Conservation (phyloP, 768 basidiomycete genomes). For the Panaeolus papilionaceus region DNA sequence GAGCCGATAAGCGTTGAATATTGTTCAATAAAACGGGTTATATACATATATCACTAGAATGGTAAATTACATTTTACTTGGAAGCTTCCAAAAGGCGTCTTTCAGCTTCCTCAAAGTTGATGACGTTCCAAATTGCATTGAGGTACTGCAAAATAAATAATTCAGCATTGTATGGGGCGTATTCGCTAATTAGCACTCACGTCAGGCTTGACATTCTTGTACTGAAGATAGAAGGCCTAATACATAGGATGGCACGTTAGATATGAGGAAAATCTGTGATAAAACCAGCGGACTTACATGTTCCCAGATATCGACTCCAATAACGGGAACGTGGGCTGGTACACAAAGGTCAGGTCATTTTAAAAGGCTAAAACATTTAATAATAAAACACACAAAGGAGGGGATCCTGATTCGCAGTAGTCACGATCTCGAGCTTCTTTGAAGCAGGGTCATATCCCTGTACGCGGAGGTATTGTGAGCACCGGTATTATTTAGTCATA, state of each 20-base stretch:
- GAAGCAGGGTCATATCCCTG: constrained; percentile 73
- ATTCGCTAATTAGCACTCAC: constrained; percentile 53
- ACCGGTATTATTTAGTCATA: constrained; percentile 10
- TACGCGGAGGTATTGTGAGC: neutral
- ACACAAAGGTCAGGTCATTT: constrained; percentile 15
- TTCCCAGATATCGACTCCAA: constrained; percentile 98
- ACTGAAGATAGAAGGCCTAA: constrained; percentile 83
- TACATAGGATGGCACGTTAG: constrained; percentile 16
- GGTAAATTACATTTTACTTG: neutral
- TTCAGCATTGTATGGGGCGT: neutral
- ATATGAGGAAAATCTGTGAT: constrained; percentile 12
- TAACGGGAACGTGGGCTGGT: constrained; percentile 83
- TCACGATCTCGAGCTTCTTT: constrained; percentile 86
- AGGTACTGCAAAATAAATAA: constrained; percentile 69
- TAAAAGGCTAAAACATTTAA: neutral
- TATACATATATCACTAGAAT: neutral
- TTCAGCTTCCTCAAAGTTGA: constrained; percentile 92
- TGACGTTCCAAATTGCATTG: constrained; percentile 93
- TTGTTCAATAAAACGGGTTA: too few relatives aligned
- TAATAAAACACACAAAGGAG: constrained; percentile 47
- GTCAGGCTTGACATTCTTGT: constrained; percentile 93
- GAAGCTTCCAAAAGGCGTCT: constrained; percentile 58
- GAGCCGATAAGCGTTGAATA: too few relatives aligned
- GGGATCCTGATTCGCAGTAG: constrained; percentile 97
- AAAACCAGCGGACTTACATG: constrained; percentile 59